Evolutionary conservation across 2,329 filamentous ascomycete genomes (phyloP).

Genomic region (Xylariomycetidae sp.): DNA sequence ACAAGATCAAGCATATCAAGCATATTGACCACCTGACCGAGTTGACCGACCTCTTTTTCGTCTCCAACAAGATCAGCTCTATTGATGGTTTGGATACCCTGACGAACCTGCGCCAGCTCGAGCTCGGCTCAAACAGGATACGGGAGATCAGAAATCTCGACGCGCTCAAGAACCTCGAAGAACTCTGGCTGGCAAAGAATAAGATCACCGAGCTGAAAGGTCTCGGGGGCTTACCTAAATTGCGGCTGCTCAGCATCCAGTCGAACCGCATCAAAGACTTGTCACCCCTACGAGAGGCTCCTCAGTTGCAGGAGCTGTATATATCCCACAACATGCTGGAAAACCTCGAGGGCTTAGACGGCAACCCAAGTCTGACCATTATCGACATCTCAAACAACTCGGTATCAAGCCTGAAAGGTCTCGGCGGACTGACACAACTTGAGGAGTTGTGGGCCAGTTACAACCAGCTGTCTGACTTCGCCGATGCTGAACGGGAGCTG

Average conservation of each 20-base stretch:
- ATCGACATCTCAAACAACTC: slow-evolving; percentile 90
- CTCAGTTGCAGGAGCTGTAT: slow-evolving; percentile 85
- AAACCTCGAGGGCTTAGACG: slow-evolving; percentile 67
- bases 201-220: slow-evolving; percentile 84
- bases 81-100: slow-evolving; percentile 83
- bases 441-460: slow-evolving; percentile 95
- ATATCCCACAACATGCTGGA: slow-evolving; percentile 91
- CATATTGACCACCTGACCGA: slow-evolving; percentile 72
- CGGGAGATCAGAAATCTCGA: slow-evolving; percentile 84
- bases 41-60: slow-evolving; percentile 81
- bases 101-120: slow-evolving; percentile 72
- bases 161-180: slow-evolving; percentile 69
- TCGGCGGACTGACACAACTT: slow-evolving; percentile 64
- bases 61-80: slow-evolving; percentile 86
- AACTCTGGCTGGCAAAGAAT: slow-evolving; percentile 94
- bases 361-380: slow-evolving; percentile 63
- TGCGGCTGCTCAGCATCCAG: slow-evolving; percentile 89
- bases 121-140: slow-evolving; percentile 89
- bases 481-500: slow-evolving; percentile 74
- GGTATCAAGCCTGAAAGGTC: slow-evolving; percentile 67
- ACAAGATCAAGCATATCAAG: slow-evolving; percentile 99
- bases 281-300: slow-evolving; percentile 67
- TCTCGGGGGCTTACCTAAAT: slow-evolving; percentile 67
- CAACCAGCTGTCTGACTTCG: slow-evolving; percentile 75
- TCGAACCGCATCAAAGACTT: slow-evolving; percentile 86